Conservation (phyloP, 2,329 filamentous ascomycete species). For the Epichloe gansuensis region DNA sequence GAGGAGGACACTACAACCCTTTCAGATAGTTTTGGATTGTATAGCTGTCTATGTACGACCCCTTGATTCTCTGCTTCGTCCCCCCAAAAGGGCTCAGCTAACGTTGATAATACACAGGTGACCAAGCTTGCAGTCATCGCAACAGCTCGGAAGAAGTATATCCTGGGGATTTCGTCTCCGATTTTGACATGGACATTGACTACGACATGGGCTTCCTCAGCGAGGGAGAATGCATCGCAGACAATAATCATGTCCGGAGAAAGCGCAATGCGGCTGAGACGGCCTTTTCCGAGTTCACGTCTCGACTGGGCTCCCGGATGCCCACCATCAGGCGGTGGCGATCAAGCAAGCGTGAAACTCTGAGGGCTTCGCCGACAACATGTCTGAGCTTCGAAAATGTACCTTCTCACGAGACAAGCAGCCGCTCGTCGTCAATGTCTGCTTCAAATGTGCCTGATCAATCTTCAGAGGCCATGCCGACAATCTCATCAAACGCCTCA, state of each 20-base stretch:
- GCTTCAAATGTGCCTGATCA: slow-evolving; percentile 37
- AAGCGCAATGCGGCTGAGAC: slow-evolving; percentile 47
- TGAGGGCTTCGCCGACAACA: slow-evolving; percentile 53
- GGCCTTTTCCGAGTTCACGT: slow-evolving; percentile 48
- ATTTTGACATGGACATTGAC: slow-evolving; percentile 43
- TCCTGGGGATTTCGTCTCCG: slow-evolving; percentile 25
- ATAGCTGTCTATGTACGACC: slow-evolving; percentile 62
- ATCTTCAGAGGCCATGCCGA: slow-evolving; percentile 40
- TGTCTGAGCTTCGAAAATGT: slow-evolving; percentile 74
- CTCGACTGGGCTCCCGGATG: slow-evolving; percentile 53
- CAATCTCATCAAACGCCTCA: slow-evolving; percentile 48
- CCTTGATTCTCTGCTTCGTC: no score
- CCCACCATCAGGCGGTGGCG: slow-evolving; percentile 40
- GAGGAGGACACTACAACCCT: slow-evolving; percentile 37
- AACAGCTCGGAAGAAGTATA: slow-evolving; percentile 30
- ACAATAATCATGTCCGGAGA: slow-evolving; percentile 33
- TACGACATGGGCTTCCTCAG: slow-evolving; percentile 58
- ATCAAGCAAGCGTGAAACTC: slow-evolving; percentile 31
- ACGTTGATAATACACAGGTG: slow-evolving; percentile 32
- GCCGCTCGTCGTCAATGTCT: slow-evolving; percentile 68
- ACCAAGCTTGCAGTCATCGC: slow-evolving; percentile 48
- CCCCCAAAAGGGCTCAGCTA: slow-evolving; percentile 7
- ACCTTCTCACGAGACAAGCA: slow-evolving; percentile 56
- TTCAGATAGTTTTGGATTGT: slow-evolving; percentile 32
- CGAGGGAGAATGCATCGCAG: slow-evolving; percentile 44